Percentiles rank a stretch among this genome's conserved stretches.
Conservation (phyloP, 768 basidiomycete species). For the Rhodotorula paludigena region DNA sequence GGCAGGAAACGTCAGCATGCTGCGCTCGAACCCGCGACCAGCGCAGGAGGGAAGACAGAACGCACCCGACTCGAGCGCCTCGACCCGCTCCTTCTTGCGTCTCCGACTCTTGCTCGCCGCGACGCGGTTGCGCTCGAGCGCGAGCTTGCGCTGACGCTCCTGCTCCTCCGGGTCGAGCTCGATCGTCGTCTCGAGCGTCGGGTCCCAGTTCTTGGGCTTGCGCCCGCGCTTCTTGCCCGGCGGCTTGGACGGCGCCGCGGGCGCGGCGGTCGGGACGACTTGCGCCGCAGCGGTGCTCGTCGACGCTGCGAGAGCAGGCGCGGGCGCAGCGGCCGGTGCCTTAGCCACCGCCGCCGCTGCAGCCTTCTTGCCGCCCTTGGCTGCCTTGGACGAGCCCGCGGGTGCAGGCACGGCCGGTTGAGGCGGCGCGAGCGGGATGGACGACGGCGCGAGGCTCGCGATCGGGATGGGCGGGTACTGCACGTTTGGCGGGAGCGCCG, state of each 20-base stretch:
- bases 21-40: neutral
- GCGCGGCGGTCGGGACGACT: neutral
- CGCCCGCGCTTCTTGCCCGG: constrained; percentile 31
- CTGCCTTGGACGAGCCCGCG: neutral
- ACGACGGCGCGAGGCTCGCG: neutral
- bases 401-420: neutral
- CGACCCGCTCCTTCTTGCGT: constrained; percentile 40
- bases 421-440: neutral
- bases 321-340: neutral
- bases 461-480: neutral
- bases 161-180: constrained; percentile 34
- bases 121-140: constrained; percentile 39
- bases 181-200: constrained; percentile 15
- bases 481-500: neutral
- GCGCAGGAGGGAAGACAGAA: neutral
- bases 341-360: neutral
- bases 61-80: constrained; percentile 31
- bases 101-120: constrained; percentile 40
- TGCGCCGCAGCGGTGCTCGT: neutral
- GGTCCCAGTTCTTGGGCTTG: constrained; percentile 36
- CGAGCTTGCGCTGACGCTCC: constrained; percentile 30
- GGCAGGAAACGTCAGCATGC: neutral
- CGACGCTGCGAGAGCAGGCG: neutral
- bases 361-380: neutral
- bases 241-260: neutral